Conservation (phyloP, 1,284 basidiomycete species). For the Ceratobasidium sp. region DNA sequence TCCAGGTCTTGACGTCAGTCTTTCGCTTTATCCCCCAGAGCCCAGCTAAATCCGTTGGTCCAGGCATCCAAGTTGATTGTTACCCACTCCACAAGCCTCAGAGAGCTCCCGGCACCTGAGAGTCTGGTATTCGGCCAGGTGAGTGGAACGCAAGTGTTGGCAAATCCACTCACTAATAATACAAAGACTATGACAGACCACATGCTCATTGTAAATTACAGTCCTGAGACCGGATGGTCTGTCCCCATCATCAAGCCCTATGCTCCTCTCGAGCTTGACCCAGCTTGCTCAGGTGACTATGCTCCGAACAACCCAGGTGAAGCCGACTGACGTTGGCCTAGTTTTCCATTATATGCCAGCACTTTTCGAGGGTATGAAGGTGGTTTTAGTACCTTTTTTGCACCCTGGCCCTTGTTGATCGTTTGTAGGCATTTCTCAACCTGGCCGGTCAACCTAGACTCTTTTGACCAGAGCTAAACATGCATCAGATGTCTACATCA, state of each 20-base stretch:
- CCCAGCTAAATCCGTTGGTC: too few relatives aligned
- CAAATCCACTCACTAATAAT: background rate
- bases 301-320: conserved; percentile 41
- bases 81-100: conserved; percentile 52
- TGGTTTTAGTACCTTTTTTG: conserved; percentile 44
- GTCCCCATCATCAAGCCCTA: conserved; percentile 81
- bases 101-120: conserved; percentile 53
- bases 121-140: conserved; percentile 56
- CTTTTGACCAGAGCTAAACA: conserved; percentile 83
- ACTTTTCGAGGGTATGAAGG: conserved; percentile 91
- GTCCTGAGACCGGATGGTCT: conserved; percentile 74
- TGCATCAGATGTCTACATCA: conserved; percentile 72
- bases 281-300: conserved; percentile 64
- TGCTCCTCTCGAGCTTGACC: conserved; percentile 73
- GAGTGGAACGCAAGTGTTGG: conserved; percentile 51
- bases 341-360: conserved; percentile 75
- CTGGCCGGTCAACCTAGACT: conserved; percentile 68
- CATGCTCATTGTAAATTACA: conserved; percentile 75
- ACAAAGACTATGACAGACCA: conserved; percentile 68
- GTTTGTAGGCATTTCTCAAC: conserved; percentile 70
- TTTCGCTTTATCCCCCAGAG: background rate
- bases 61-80: conserved; percentile 58
- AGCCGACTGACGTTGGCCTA: conserved; percentile 40
- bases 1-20: conserved; percentile 22
- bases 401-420: background rate